A percentile compares a stretch with the other conserved stretches of the same genome.
Conservation (phyloP, 2,329 filamentous ascomycete species). For the Fusarium sterilihyphosum region DNA sequence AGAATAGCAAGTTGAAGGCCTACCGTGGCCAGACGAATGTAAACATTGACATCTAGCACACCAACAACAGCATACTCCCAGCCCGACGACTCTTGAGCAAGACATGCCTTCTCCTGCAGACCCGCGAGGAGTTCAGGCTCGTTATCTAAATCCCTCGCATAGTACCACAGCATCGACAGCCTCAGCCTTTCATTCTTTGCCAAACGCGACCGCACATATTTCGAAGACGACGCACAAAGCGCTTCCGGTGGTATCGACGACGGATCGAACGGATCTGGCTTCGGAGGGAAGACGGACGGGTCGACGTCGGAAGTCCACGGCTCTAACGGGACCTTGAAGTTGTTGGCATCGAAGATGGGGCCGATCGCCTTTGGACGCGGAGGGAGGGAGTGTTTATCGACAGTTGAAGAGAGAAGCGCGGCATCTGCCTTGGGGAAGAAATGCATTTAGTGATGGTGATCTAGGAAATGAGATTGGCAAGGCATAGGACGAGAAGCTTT, state of each 20-base stretch:
- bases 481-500: background rate
- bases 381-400: slow-evolving; percentile 14
- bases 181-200: slow-evolving; percentile 45
- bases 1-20: slow-evolving; percentile 54
- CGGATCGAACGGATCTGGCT: slow-evolving; percentile 10
- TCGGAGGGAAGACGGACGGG: slow-evolving; percentile 5
- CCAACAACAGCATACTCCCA: slow-evolving; percentile 60
- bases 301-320: slow-evolving; percentile 18
- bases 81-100: slow-evolving; percentile 53
- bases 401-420: slow-evolving; percentile 34
- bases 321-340: slow-evolving; percentile 18
- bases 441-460: slow-evolving; percentile 9
- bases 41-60: slow-evolving; percentile 54
- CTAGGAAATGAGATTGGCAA: background rate
- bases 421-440: slow-evolving; percentile 44
- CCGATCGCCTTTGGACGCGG: slow-evolving; percentile 26
- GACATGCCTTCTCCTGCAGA: slow-evolving; percentile 53
- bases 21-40: slow-evolving; percentile 54
- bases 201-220: slow-evolving; percentile 40
- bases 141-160: slow-evolving; percentile 51
- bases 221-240: background rate
- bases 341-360: slow-evolving; percentile 34
- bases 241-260: slow-evolving; percentile 23
- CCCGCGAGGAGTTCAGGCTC: slow-evolving; percentile 53
- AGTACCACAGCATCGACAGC: slow-evolving; percentile 55